These are phyloP conservation scores for Globisporangium nunn DNA, from an alignment of 352 stramenopile species.

Conservation along the genomic window DNA sequence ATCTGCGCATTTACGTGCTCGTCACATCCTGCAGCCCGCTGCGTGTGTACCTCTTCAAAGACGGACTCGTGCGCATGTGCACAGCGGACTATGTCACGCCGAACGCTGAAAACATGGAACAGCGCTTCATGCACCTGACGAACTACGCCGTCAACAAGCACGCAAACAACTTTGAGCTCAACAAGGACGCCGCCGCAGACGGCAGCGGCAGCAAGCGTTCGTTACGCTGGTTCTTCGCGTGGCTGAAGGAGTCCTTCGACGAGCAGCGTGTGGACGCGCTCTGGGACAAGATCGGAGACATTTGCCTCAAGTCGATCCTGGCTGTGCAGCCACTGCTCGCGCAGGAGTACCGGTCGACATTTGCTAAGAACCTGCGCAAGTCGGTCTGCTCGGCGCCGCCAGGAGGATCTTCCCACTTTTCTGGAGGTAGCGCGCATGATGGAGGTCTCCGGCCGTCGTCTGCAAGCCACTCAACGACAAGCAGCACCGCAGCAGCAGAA, in stretches of 20 bases:
- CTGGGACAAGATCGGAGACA: constrained; percentile 91
- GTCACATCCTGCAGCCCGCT: constrained; percentile 82
- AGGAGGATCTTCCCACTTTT: constrained; percentile 4
- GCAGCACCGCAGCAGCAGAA: neutral
- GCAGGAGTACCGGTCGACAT: constrained; percentile 89
- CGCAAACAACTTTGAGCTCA: constrained; percentile 80
- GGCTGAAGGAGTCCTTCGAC: constrained; percentile 67
- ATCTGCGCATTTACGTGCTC: constrained; percentile 90
- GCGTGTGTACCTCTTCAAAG: constrained; percentile 88
- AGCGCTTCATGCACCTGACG: constrained; percentile 89
- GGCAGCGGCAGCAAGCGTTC: constrained; percentile 82
- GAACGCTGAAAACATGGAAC: constrained; percentile 78
- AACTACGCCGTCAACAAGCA: constrained; percentile 92
- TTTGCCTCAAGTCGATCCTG: constrained; percentile 92
- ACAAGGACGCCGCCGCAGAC: constrained; percentile 54
- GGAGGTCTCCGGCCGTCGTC: constrained; percentile 7
- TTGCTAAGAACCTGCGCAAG: constrained; percentile 76
- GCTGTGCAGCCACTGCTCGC: constrained; percentile 90
- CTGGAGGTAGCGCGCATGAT: neutral
- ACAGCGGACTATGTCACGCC: constrained; percentile 84
- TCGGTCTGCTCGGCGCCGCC: constrained; percentile 30
- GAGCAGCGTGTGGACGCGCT: constrained; percentile 63
- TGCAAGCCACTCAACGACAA: constrained; percentile 8
- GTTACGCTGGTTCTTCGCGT: constrained; percentile 90
- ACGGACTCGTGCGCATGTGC: constrained; percentile 88